Evolutionary conservation across 345 rosid genomes (phyloP), one percentile per base, ranked within the genome.

Genomic region (Populus tremula): DNA sequence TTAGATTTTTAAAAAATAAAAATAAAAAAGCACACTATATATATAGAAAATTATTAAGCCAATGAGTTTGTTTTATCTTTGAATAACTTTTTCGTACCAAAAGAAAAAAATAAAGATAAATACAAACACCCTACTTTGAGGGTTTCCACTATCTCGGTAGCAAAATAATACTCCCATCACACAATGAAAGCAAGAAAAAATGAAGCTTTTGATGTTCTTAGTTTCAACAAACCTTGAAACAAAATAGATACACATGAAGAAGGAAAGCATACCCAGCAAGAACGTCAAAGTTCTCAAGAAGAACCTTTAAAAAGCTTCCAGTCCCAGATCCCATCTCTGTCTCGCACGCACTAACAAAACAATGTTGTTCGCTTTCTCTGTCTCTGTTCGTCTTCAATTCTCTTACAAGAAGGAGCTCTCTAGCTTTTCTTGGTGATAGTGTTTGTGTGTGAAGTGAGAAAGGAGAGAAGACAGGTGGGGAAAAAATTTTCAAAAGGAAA

Each of bases 251-350:
- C 5, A 41, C 17, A 23, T 33, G 25, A 11, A 66, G 21, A 69
- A 35, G 62, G 62, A 25, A 63, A 27, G 65, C 80, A 45, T 82
- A 93, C 98, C 98, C 94, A 87, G 98, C 94, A 87, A 93, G 92
- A 87, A 93, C 91, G 82, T 93, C 98, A 47, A 91, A 89, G 90
- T 92, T 93, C 76, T 87, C 83, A 47, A 93, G 83, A 73, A 92
- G 70, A 77, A 93, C 90, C 79, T 90, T 91, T 69, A 93, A 45
- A 78, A 93, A 89, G 82, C 77, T 87, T 81, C 90, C 90, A 68
- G 86, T 82, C 39, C 92, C 93, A 83, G 94, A 89, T 86, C 91
- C 97, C 98, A 91, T 89, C 25, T 67, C 74, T 56, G 27, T 56
- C 27, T 56, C 5, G 63, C 63, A 56, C 25, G 61, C 61, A 54